A percentile compares a stretch with the other conserved stretches of the same genome.
Conservation (phyloP, 257 asterid genomes). For the Catharanthus roseus region DNA sequence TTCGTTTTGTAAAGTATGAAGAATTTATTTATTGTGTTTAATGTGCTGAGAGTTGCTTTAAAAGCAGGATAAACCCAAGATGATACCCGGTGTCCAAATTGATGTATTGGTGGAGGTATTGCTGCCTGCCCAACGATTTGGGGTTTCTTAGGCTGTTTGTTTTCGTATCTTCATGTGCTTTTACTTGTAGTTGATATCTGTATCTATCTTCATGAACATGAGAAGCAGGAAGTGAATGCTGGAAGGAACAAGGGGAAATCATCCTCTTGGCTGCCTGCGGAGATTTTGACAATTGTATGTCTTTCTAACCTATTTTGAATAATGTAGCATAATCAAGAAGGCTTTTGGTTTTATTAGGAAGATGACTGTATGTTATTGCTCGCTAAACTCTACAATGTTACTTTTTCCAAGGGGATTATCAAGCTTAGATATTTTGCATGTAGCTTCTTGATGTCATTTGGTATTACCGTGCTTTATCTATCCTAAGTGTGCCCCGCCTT, state of each 20-base stretch:
- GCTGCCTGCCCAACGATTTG: constrained; percentile 1
- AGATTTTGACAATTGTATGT: constrained; percentile 60
- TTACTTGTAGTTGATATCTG: constrained; percentile 15
- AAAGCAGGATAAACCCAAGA: constrained; percentile 58
- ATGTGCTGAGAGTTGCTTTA: constrained; percentile 10
- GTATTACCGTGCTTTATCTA: neutral
- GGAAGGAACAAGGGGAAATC: constrained; percentile 25
- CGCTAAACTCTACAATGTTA: neutral
- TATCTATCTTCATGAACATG: constrained; percentile 37
- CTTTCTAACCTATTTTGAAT: neutral
- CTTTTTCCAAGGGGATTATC: neutral
- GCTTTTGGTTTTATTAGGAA: neutral
- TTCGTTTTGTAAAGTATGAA: neutral
- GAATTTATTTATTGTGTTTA: constrained; percentile 5
- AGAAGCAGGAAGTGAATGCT: constrained; percentile 36
- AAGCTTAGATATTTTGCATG: neutral
- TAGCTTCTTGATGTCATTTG: neutral
- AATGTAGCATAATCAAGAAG: neutral
- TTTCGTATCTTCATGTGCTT: neutral
- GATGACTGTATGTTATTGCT: neutral
- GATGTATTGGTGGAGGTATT: constrained; percentile 77
- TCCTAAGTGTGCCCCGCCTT: neutral
- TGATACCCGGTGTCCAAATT: constrained; percentile 66
- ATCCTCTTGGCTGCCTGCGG: constrained; percentile 68
- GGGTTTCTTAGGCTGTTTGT: constrained; percentile 10